Conservation (phyloP, 2,329 filamentous ascomycete species). For the Apiospora sp. region DNA sequence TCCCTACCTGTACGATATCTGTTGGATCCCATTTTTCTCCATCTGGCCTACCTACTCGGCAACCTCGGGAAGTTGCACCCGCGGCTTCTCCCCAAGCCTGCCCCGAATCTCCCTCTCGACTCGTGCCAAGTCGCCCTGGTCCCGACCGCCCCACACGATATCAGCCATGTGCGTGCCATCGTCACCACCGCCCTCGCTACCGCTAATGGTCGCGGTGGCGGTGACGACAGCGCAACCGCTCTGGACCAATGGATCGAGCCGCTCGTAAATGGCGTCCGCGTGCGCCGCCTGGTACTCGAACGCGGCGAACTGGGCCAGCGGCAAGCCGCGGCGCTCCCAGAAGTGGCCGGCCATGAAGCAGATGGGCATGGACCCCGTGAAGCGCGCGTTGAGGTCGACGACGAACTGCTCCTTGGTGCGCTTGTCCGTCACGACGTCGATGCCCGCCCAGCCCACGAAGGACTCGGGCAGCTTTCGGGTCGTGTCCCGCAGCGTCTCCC, state of each 20-base stretch:
- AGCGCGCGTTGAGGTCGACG: constrained; percentile 37
- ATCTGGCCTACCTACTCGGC: not conserved
- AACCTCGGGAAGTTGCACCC: not conserved
- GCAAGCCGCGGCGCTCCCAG: constrained; percentile 31
- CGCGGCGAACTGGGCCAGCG: constrained; percentile 34
- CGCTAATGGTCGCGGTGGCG: constrained; percentile 32
- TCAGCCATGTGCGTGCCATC: constrained; percentile 35
- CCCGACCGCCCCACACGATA: constrained; percentile 35
- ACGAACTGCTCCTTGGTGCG: constrained; percentile 32
- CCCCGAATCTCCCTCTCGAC: constrained; percentile 27
- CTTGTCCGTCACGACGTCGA: constrained; percentile 35
- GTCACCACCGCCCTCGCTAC: not conserved
- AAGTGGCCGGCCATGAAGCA: constrained; percentile 37
- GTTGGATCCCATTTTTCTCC: not conserved
- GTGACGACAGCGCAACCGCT: constrained; percentile 33
- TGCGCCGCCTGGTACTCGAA: constrained; percentile 31
- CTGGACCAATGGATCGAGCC: constrained; percentile 29
- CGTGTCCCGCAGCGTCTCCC: constrained; percentile 34
- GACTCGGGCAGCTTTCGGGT: constrained; percentile 30
- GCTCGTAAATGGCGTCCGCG: constrained; percentile 32
- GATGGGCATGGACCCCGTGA: constrained; percentile 38
- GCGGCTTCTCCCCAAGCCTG: constrained; percentile 18
- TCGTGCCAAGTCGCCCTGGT: constrained; percentile 28
- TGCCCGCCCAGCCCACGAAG: constrained; percentile 36
- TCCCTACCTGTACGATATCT: not conserved